phyloP scores from a whole-genome alignment of 2,329 filamentous ascomycete genomes.

The Colletotrichum musae region DNA sequence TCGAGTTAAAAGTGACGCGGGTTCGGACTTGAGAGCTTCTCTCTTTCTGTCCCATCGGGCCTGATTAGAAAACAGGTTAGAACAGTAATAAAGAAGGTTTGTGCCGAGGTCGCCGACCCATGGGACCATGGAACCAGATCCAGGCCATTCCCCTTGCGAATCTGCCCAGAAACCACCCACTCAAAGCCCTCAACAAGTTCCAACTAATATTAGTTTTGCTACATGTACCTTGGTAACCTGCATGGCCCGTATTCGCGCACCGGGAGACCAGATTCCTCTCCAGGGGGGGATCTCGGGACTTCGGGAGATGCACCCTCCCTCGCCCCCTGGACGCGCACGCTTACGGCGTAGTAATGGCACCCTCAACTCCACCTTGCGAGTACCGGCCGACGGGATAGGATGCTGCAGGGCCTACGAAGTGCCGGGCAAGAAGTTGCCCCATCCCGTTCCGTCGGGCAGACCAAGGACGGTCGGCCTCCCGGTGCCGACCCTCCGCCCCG shows the following conservation, averaged over 20 bases:
- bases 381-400: constrained; percentile 3
- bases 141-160: constrained; percentile 13
- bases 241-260: too few species aligned
- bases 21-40: constrained; percentile 6
- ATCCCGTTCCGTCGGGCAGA: constrained; percentile 36
- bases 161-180: constrained; percentile 20
- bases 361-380: background rate
- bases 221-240: too few species aligned
- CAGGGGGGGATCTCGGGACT: too few species aligned
- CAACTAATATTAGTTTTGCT: background rate
- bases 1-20: background rate
- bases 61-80: constrained; percentile 3
- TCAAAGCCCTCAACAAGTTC: constrained; percentile 13
- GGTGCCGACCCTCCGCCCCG: constrained; percentile 5
- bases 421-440: constrained; percentile 18
- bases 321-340: constrained; percentile 1
- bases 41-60: background rate
- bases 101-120: constrained; percentile 15
- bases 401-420: constrained; percentile 1
- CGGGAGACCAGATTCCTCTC: too few species aligned
- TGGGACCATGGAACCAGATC: constrained; percentile 6
- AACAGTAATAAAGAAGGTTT: background rate
- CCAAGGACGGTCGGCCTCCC: background rate
- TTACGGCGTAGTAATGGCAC: constrained; percentile 7
- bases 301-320: too few species aligned